Evolutionary conservation across 108 stramenopile genomes (phyloP), one percentile per base, ranked within the genome.

Genomic region (Cyclotella kingstonii): DNA sequence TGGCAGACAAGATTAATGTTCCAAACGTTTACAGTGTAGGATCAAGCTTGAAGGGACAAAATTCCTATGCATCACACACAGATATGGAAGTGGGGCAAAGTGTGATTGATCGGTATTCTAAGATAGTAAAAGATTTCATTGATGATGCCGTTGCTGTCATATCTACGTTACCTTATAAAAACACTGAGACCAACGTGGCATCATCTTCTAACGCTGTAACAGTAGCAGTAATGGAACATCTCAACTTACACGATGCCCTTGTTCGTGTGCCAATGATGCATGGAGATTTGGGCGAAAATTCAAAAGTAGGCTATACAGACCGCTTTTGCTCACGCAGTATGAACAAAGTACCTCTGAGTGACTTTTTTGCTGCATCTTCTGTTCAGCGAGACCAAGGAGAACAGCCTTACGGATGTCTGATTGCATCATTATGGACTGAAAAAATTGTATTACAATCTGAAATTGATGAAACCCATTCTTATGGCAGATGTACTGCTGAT

Each of bases 11-110:
- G 28, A 68, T 85, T 21, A 63, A 54, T 40, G 55, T 43, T 0
- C 63, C 74, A 1, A 89, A 93, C 65, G 84, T 95, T 8, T 73
- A 78, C 44, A 73, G 81, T 22, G 68, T 95, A 34, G 95, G 86
- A 41, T 87, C 86, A 11, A 79, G 84, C 35, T 48, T 83, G 35
- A 61, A 61, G 17, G 79, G 68, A 7, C 77, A 87, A 39, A 87
- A 87, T 54, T 83, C 84, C 12, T 87, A 84, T 51, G 84, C 86
- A 12, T 76, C 76, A 33, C 76, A 76, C 21, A 58, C 72, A 1
- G 78, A 84, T 66, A 47, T 25, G 5, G 60, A 61, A 29, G 34
- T 84, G 6, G 86, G 86, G 5, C 63, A 80, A 22, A 60, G 84
- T 29, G 70, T 84, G 14, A 67, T 68, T 44, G 70, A 71, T 51